Evolutionary conservation across 257 asterid species (phyloP), one percentile per base, ranked within the genome.

Genomic region (Ajuga chamaepitys): DNA sequence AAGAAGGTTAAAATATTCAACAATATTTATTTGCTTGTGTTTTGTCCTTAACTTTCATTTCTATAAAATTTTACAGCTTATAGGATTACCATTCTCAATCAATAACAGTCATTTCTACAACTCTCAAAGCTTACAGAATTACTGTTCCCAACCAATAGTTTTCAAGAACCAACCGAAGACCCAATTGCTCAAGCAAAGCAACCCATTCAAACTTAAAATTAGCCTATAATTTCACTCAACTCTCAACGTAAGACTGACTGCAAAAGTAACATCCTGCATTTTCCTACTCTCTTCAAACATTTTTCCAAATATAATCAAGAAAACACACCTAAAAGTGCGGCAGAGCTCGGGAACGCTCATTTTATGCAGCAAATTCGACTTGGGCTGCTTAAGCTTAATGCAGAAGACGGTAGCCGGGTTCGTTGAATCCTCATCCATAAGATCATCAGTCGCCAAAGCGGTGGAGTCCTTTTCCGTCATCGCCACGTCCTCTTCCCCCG

Each of bases 291-390:
- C 37, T 7, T 13, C 18, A 28, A 16, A 53, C 37, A 41, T 9
- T n/a, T 48, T 60, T 5, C 46, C 21, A 34, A 41, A 57, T 16
- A 40, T 28, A 62, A 70, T 22, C 57, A 10, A 17, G 5, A 41
- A 48, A 61, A 54, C 78, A 44, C 80, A 89, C 99, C 99, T 93
- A 69, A 93, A 93, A 61, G 84, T 89, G 17, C 99, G 97, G 77
- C 99, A 93, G 32, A 93, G 99, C 78, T 93, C 99, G 0, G 99
- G 99, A 69, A 93, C 97, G 62, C 96, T 87, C 99, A 93, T 93
- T 68, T 93, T 93, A 58, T 89, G 86, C 77, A 84, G 80, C 80
- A 89, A 79, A 79, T 80, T 93, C 9, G 92, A 82, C 77, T 64
- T 87, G 0, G 94, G 96, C 75, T 93, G 99, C 80, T 80, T 85